Conservation (phyloP, 306 rosid species). For the Delonix regia region DNA sequence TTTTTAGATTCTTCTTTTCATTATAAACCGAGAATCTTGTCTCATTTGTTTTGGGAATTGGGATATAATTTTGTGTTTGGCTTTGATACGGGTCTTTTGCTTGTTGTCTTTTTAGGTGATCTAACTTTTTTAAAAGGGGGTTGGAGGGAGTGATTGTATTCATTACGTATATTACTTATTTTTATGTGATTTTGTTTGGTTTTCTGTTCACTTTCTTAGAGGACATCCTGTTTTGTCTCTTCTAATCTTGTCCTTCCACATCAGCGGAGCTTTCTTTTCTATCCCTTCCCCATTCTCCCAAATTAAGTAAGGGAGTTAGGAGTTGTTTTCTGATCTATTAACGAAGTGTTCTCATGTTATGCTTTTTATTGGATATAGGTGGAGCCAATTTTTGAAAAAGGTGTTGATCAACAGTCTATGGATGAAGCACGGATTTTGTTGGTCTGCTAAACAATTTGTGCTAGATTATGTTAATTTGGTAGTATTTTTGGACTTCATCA, state of each 20-base stretch:
- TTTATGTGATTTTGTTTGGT: not conserved
- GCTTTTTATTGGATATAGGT: slow-evolving; percentile 65
- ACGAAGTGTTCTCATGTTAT: slow-evolving; percentile 25
- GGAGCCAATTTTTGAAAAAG: slow-evolving; percentile 98
- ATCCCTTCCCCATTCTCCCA: slow-evolving; percentile 4
- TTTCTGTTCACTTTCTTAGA: slow-evolving; percentile 6
- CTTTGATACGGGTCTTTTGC: not conserved
- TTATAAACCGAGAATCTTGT: not conserved
- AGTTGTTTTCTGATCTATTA: slow-evolving; percentile 31
- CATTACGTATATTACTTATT: not conserved
- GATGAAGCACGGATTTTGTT: slow-evolving; percentile 94
- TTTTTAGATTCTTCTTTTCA: not conserved
- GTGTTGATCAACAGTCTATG: slow-evolving; percentile 91
- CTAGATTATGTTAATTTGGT: slow-evolving; percentile 34
- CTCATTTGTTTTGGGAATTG: slow-evolving; percentile 17
- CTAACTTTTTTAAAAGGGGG: not conserved
- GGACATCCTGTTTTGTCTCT: slow-evolving; percentile 4
- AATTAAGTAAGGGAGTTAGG: slow-evolving; percentile 12
- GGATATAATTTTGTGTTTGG: not conserved
- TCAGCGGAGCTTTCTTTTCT: not conserved
- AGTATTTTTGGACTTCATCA: slow-evolving; percentile 10
- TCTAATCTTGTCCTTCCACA: slow-evolving; percentile 9
- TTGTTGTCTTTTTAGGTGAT: not conserved
- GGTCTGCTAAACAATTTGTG: slow-evolving; percentile 58
- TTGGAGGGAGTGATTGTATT: not conserved